Evolutionary conservation across 1,139 yeast genomes (phyloP), one percentile per base, ranked within the genome.

Genomic region (Suhomyces bokatorum): DNA sequence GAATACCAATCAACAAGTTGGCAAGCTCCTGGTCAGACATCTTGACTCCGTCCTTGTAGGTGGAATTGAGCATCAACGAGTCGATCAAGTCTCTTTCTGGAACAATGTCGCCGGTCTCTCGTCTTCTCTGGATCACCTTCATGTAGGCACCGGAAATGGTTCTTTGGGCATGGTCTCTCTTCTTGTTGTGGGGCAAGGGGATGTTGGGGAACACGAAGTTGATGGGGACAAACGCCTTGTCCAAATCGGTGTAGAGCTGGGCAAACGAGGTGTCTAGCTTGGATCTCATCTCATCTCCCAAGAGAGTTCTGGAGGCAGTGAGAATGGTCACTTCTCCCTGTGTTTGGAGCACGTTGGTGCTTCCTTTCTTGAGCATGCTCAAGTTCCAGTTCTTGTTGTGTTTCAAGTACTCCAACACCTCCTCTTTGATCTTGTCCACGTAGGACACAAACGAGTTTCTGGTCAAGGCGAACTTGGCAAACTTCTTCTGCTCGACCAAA

Each of bases 21-120:
- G 98, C 95, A 62, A 93, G 88, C 70, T 93, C 96, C 63, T 85
- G 85, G 65, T 93, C 99, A 24, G 96, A 83, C 97, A 93, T 90
- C 59, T 78, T 78, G 35, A 82, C 81, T 50, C 99, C 99, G 63
- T 93, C 98, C 63, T 87, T 90, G 70, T 93, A 93, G 49, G 88
- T 81, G 31, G 91, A 85, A 57, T 77, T 76, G 57, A 80, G 78
- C 88, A 93, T 83, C 59, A 90, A 78, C 15, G 95, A 79, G 64
- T 91, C 97, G 54, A 93, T 85, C 63, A 93, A 78, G 67, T 93
- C 99, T 59, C 95, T 80, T 53, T 81, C 85, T 53, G 85, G 83
- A 40, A 64, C 75, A 56, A 87, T 81, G 60, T 87, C 93, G 50
- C 87, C 85, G 32, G 78, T 73, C 33, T 66, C 63, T 64, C 96